Percentiles rank a stretch among this genome's conserved stretches.
Conservation (phyloP, 495 filamentous ascomycete species). For the Acidomyces sp. region DNA sequence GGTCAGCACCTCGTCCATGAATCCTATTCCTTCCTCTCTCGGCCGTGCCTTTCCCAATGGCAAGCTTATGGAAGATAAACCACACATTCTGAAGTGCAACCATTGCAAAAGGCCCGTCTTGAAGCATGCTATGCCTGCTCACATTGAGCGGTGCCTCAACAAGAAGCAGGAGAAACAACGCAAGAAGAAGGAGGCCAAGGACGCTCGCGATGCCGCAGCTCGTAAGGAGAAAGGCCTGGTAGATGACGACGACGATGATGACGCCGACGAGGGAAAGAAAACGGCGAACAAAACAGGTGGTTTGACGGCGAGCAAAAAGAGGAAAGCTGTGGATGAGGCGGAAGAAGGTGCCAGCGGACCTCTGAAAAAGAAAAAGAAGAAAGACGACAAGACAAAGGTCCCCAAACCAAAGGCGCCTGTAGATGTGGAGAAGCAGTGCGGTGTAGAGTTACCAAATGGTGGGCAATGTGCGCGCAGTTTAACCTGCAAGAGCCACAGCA, state of each 20-base stretch:
- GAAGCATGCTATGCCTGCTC: constrained; percentile 23
- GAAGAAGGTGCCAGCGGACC: constrained; percentile 38
- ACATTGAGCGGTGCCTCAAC: constrained; percentile 31
- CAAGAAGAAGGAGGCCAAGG: constrained; percentile 37
- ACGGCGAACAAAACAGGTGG: constrained; percentile 52
- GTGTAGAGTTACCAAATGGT: constrained; percentile 72
- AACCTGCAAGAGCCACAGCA: constrained; percentile 92
- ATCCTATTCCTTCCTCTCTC: constrained; percentile 55
- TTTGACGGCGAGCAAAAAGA: constrained; percentile 64
- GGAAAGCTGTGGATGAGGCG: constrained; percentile 70
- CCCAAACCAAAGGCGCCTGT: constrained; percentile 90
- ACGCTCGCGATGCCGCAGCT: constrained; percentile 38
- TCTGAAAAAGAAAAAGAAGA: constrained; percentile 63
- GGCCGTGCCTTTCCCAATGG: constrained; percentile 60
- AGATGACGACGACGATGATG: constrained; percentile 27
- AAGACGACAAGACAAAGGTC: constrained; percentile 66
- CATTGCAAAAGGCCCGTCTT: constrained; percentile 34
- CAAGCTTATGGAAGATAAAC: constrained; percentile 41
- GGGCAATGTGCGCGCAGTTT: constrained; percentile 80
- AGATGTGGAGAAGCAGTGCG: constrained; percentile 94
- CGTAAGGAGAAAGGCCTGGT: constrained; percentile 31
- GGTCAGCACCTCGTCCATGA: constrained; percentile 47
- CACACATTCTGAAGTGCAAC: constrained; percentile 30
- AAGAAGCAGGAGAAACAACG: constrained; percentile 37
- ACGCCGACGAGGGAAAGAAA: constrained; percentile 54